These are phyloP conservation scores for Diaporthe eres DNA, from an alignment of 2,329 filamentous ascomycete species.

Conservation along the genomic window DNA sequence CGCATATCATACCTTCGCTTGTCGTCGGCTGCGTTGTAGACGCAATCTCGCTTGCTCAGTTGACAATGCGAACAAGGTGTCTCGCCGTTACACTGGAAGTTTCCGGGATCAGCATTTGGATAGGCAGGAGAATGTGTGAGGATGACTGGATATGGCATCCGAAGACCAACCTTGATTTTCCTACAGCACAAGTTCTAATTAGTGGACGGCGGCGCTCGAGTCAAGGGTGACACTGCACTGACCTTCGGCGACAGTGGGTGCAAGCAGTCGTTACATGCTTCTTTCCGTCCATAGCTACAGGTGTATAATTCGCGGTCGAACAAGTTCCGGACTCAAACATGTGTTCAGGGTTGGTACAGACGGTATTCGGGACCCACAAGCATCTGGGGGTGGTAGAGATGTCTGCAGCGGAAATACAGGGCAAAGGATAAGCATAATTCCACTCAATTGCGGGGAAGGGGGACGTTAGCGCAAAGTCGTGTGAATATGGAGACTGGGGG, in stretches of 20 bases:
- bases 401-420: background rate
- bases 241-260: slow-evolving; percentile 15
- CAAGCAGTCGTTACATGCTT: slow-evolving; percentile 24
- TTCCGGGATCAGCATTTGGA: background rate
- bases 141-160: background rate
- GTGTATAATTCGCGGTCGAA: background rate
- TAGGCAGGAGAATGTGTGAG: background rate
- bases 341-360: background rate
- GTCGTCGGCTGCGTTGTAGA: slow-evolving; percentile 15
- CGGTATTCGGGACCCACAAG: background rate
- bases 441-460: background rate
- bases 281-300: background rate
- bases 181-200: background rate
- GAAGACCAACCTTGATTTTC: slow-evolving; percentile 7
- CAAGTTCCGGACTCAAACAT: background rate
- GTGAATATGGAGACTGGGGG: background rate
- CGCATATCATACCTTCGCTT: background rate
- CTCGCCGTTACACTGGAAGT: background rate
- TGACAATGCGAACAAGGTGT: slow-evolving; percentile 9
- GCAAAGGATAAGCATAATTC: background rate
- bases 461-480: background rate
- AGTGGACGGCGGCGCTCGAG: background rate
- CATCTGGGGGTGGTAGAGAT: background rate
- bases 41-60: background rate
- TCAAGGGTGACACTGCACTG: background rate